Conservation (phyloP, 805 yeast genomes). For the Ogataea nitratoaversa region DNA sequence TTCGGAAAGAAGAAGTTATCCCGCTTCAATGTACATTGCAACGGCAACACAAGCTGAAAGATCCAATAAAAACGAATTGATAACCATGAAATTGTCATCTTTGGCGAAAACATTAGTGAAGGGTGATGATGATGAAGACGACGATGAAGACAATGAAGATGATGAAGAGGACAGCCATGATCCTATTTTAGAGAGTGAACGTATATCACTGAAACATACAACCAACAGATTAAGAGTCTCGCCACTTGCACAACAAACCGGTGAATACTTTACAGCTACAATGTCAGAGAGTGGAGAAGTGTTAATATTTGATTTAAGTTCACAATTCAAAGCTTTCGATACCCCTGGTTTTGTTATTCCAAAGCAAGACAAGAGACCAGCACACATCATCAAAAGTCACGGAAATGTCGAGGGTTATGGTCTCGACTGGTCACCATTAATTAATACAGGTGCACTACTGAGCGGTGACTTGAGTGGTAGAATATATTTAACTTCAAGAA, state of each 20-base stretch:
- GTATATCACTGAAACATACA: constrained; percentile 72
- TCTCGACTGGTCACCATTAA: constrained; percentile 90
- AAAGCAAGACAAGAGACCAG: constrained; percentile 71
- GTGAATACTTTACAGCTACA: constrained; percentile 83
- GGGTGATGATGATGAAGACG: constrained; percentile 74
- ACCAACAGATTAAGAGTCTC: constrained; percentile 86
- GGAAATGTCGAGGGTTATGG: constrained; percentile 98
- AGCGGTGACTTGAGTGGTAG: constrained; percentile 90
- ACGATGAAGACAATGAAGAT: constrained; percentile 67
- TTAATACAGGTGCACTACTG: constrained; percentile 72
- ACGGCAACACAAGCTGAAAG: constrained; percentile 93
- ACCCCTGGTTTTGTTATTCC: constrained; percentile 83
- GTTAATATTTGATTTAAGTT: constrained; percentile 71
- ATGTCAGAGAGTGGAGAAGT: constrained; percentile 91
- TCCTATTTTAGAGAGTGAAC: constrained; percentile 84
- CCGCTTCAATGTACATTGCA: constrained; percentile 79
- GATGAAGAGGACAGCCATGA: constrained; percentile 68
- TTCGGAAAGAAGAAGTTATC: constrained; percentile 81
- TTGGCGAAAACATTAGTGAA: constrained; percentile 82
- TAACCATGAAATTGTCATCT: constrained; percentile 77
- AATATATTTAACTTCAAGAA: constrained; percentile 72
- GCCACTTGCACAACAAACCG: constrained; percentile 68
- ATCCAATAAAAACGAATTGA: constrained; percentile 83
- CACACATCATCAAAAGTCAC: constrained; percentile 76
- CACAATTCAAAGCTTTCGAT: constrained; percentile 80